These are phyloP conservation scores for Aspergillus carbonarius DNA, from an alignment of 2,329 filamentous ascomycete species.

Conservation along the genomic window DNA sequence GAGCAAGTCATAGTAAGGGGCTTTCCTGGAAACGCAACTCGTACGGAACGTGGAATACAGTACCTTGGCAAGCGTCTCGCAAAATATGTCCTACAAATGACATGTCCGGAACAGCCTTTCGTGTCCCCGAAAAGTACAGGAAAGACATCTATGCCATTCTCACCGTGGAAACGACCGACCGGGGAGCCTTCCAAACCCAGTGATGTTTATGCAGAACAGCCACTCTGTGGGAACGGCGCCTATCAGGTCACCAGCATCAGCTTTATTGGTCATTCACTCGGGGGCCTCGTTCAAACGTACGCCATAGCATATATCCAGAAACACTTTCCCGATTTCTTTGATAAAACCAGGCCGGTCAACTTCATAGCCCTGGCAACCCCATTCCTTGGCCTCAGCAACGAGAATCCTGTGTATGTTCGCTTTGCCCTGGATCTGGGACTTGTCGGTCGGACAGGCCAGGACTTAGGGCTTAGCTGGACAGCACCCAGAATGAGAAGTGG, in stretches of 20 bases:
- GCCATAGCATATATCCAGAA: slow-evolving; percentile 96
- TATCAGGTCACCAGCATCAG: slow-evolving; percentile 94
- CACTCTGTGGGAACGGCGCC: slow-evolving; percentile 51
- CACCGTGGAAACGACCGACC: slow-evolving; percentile 36
- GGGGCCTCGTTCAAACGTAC: slow-evolving; percentile 87
- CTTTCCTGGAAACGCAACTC: slow-evolving; percentile 83
- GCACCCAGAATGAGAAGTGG: slow-evolving; percentile 81
- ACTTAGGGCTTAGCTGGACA: slow-evolving; percentile 91
- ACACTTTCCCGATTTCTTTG: slow-evolving; percentile 87
- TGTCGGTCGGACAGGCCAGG: slow-evolving; percentile 92
- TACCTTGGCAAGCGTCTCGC: slow-evolving; percentile 93
- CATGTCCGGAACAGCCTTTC: slow-evolving; percentile 90
- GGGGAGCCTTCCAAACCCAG: slow-evolving; percentile 27
- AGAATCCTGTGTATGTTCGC: slow-evolving; percentile 95
- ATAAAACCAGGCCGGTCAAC: slow-evolving; percentile 80
- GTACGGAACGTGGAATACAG: slow-evolving; percentile 93
- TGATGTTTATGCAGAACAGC: slow-evolving; percentile 40
- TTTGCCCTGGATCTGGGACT: slow-evolving; percentile 96
- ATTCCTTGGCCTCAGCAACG: slow-evolving; percentile 88
- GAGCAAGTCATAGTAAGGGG: slow-evolving; percentile 85
- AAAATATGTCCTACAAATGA: slow-evolving; percentile 83
- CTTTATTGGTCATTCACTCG: slow-evolving; percentile 88
- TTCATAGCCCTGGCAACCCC: slow-evolving; percentile 87
- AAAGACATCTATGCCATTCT: slow-evolving; percentile 51
- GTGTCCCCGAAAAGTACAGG: slow-evolving; percentile 61